Base-by-base conservation (phyloP, 495 filamentous ascomycete species). In the Cercophora sp. region DNA sequence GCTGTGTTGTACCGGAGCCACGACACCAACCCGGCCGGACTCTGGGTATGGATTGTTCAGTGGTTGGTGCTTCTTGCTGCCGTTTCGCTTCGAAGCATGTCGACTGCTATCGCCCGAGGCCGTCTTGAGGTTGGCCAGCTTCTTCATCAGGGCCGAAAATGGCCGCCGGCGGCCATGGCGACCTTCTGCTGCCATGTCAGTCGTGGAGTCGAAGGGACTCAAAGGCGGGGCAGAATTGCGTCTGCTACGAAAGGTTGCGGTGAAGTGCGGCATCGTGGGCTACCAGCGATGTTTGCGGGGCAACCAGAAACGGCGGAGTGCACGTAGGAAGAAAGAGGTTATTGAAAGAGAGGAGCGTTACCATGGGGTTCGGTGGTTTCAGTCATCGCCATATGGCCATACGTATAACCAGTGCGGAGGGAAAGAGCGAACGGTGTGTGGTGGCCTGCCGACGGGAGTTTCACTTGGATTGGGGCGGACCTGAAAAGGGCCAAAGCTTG, bases 111-210 rank as follows among this genome's bases (percentile, higher is more conserved):
- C 62, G 10, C 67, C 70, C 4, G 79, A 75, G 8, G 77, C 78
- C 54, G 68, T 78, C 67, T 92, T 96, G 55, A 96, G 79, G 64
- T 83, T 93, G 25, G 90, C 84, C 23, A 98, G 80, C 55, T 91
- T 90, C 77, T 92, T 96, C 83, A 98, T 88, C 86, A 91, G 91
- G 36, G 81, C 85, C 19, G 91, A 83, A 68, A 98, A 96, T 4
- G 92, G 92, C 43, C 86, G 84, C 45, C 90, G 86, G 48, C 89
- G 86, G 35, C 70, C 71, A 31, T 61, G 51, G 26, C 77, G 77
- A 49, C 68, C 76, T 62, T 67, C 47, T 49, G 71, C 71, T 72
- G 60, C 23, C 55, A 65, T 67, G 39, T 35, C 46, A 52, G 66
- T 52, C 63, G 58, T 46, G 16, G 34, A 26, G 37, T 61, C 56